A percentile compares a stretch with the other conserved stretches of the same genome.
phyloP scores from a whole-genome alignment of 2,329 filamentous ascomycete species.

The Emergomyces pasteurianus region DNA sequence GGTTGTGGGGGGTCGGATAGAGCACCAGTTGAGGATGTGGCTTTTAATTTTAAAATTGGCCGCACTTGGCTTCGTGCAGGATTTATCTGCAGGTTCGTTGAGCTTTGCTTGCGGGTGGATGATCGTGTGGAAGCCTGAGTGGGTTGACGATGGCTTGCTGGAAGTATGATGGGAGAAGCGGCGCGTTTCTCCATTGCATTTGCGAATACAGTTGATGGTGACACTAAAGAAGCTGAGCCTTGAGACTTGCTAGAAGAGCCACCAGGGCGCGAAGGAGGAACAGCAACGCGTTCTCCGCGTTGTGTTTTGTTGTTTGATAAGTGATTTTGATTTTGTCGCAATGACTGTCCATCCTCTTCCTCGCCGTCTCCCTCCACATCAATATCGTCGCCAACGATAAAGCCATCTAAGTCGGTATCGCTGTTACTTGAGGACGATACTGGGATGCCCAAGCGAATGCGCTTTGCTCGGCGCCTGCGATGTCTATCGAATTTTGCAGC shows the following conservation, averaged over 20 bases:
- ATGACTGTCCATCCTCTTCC: background rate
- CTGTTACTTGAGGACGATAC: too few species aligned
- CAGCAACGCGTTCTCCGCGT: background rate
- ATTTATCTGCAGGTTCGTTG: background rate
- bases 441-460: conserved; percentile 14
- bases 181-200: background rate
- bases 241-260: background rate
- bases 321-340: background rate
- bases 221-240: background rate
- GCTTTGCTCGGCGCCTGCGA: conserved; percentile 19
- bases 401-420: background rate
- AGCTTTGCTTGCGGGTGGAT: background rate
- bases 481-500: conserved; percentile 15
- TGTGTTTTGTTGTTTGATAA: background rate
- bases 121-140: background rate
- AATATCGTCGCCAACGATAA: background rate
- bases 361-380: background rate
- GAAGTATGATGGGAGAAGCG: background rate
- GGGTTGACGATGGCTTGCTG: background rate
- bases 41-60: background rate
- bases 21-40: background rate
- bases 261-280: background rate
- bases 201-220: background rate
- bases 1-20: background rate
- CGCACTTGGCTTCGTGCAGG: background rate